Evolutionary conservation across 257 asterid genomes (phyloP).

Genomic region (Eucommia ulmoides): DNA sequence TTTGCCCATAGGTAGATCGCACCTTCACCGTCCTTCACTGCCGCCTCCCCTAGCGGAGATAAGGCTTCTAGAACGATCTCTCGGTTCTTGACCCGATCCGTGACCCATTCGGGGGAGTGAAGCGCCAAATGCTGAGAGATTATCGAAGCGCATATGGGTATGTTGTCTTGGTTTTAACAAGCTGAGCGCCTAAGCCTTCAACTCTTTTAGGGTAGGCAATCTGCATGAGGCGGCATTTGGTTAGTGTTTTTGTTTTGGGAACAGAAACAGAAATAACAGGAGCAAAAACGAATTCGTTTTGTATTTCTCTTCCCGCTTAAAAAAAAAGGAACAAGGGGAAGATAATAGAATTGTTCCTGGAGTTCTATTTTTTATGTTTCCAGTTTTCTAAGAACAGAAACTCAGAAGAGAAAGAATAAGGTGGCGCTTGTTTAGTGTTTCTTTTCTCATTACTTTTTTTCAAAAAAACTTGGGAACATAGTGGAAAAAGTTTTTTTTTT

Average conservation of each 20-base stretch:
- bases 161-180: conserved; percentile 94
- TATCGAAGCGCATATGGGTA: conserved; percentile 87
- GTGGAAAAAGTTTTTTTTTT: no score
- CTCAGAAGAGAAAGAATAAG: no score
- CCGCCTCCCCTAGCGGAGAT: conserved; percentile 68
- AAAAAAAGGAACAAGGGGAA: no score
- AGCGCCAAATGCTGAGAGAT: conserved; percentile 78
- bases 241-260: no score
- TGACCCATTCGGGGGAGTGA: conserved; percentile 67
- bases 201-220: conserved; percentile 90
- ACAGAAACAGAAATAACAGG: background rate
- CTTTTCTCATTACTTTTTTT: no score
- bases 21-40: conserved; percentile 91
- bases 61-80: conserved; percentile 53
- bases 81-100: conserved; percentile 72
- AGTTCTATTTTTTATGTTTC: background rate
- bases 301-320: background rate
- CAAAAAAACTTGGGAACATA: no score
- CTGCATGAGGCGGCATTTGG: conserved; percentile 20
- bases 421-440: no score
- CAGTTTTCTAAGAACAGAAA: background rate
- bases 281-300: background rate
- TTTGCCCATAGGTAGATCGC: conserved; percentile 95
- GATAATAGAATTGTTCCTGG: no score
- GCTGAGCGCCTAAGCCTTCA: conserved; percentile 57